These are phyloP conservation scores for Gloeostereum incarnatum DNA, from an alignment of 768 basidiomycete genomes.

Conservation along the genomic window DNA sequence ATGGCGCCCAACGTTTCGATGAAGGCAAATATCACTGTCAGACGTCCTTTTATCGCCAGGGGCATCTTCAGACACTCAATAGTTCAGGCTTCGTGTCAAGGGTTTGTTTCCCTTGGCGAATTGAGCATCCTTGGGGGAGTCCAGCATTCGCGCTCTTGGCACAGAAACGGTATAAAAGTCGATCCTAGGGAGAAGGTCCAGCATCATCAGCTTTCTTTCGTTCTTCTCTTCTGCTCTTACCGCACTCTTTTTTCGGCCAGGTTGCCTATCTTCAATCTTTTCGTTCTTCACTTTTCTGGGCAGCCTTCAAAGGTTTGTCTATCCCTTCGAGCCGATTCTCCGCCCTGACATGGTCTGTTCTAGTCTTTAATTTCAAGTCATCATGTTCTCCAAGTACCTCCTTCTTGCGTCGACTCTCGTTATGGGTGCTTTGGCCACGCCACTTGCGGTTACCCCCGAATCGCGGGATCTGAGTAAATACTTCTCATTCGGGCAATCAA, in stretches of 20 bases:
- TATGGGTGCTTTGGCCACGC: conserved; percentile 19
- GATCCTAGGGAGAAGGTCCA: no score
- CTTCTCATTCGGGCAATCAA: neutral
- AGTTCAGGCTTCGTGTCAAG: no score
- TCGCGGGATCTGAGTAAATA: conserved; percentile 17
- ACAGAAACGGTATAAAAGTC: no score
- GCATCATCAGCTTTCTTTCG: conserved; percentile 7
- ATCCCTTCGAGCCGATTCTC: neutral
- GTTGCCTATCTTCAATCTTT: conserved; percentile 27
- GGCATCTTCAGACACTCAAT: no score
- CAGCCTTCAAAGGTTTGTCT: neutral
- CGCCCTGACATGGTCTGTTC: neutral
- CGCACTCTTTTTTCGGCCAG: conserved; percentile 24
- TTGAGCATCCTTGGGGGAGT: no score
- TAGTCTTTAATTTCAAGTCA: no score
- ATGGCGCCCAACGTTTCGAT: no score
- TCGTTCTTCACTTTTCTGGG: conserved; percentile 15
- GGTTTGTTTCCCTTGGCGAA: no score
- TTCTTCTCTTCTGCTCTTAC: conserved; percentile 13
- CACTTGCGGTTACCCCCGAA: conserved; percentile 16
- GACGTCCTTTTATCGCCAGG: no score
- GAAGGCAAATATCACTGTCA: no score
- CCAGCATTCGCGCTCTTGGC: no score
- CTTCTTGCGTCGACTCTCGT: conserved; percentile 20
- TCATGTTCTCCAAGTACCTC: conserved; percentile 30